These are phyloP conservation scores for Eimeria acervulina DNA, from an alignment of 169 alveolate genomes.

Conservation along the genomic window DNA sequence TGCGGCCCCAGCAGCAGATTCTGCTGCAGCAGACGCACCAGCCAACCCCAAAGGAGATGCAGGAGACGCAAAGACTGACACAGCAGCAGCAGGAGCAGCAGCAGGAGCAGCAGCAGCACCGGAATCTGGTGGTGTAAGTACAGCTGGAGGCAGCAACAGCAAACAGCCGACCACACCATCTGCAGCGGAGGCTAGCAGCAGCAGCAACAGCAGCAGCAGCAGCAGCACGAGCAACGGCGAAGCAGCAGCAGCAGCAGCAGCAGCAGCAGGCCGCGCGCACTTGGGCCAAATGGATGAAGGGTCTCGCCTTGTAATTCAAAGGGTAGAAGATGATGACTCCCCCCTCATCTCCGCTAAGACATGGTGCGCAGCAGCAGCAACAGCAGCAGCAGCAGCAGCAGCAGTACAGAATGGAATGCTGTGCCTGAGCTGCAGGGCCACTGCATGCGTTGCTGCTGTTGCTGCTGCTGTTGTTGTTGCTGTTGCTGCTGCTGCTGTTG, in stretches of 20 bases:
- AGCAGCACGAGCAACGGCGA: conserved; percentile 12
- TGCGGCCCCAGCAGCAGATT: conserved; percentile 32
- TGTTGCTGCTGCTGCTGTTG: not conserved
- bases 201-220: not conserved
- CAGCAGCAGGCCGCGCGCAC: conserved; percentile 52
- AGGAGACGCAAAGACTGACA: not conserved
- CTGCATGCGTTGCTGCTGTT: not conserved
- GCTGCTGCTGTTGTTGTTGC: not conserved
- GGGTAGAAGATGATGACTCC: conserved; percentile 21
- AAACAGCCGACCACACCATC: not conserved
- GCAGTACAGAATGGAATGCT: not conserved
- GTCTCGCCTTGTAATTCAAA: not conserved
- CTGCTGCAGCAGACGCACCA: not conserved
- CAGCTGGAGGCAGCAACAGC: not conserved
- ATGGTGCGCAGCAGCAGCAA: not conserved
- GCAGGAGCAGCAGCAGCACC: not conserved
- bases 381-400: not conserved
- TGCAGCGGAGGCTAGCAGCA: conserved; percentile 38
- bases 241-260: not conserved
- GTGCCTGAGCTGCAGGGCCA: not conserved
- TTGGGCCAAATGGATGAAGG: not conserved
- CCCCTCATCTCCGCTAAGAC: conserved; percentile 18
- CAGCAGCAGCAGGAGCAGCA: conserved; percentile 16
- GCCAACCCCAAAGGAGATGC: not conserved
- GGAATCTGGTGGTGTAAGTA: not conserved